Evolutionary conservation across 164 flowering plant genomes (phyloP), one percentile per base, ranked within the genome.

Genomic region (Cinnamomum chago): DNA sequence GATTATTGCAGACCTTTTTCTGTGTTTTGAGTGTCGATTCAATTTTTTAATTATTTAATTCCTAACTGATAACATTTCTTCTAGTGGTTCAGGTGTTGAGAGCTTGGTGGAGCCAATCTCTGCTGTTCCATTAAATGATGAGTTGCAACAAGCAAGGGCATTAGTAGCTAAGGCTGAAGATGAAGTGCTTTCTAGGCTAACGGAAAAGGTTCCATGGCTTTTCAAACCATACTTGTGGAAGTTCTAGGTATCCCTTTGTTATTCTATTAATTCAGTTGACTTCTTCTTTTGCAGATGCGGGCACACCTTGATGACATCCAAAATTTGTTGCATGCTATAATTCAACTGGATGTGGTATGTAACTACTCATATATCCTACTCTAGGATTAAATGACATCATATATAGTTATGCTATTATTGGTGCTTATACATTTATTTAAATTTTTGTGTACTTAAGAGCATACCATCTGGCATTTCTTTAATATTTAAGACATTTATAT

Each of bases 41-140:
- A 20, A 30, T 15, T 73, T 51, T 40, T 33, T 73, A 33, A 30
- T 40, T 67, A 70, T 67, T 65, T 51, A 17, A 58, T 28, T 74
- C 67, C 77, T 84, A 70, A 84, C 68, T 65, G 67, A 72, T 75
- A 67, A 64, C 78, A 60, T 76, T 30, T 58, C 67, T 71, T 84
- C 66, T 82, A 95, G 98, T 90, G 88, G 86, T 86, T 84, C 97
- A 86, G 91, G 89, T 79, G 82, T 25, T 47, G 95, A 91, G 79
- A 90, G 80, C 81, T 75, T 89, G 75, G 58, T 92, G 40, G 99
- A 95, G 83, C 99, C 99, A 71, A 84, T 95, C 15, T 77, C 90
- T 72, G 97, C 93, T 71, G 88, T 93, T 78, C 90, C 94, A 62
- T 67, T 93, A 73, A 95, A 95, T 84, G 97, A 93, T 79, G 99